phyloP scores from a whole-genome alignment of 306 rosid species.

The Trifolium repens region DNA sequence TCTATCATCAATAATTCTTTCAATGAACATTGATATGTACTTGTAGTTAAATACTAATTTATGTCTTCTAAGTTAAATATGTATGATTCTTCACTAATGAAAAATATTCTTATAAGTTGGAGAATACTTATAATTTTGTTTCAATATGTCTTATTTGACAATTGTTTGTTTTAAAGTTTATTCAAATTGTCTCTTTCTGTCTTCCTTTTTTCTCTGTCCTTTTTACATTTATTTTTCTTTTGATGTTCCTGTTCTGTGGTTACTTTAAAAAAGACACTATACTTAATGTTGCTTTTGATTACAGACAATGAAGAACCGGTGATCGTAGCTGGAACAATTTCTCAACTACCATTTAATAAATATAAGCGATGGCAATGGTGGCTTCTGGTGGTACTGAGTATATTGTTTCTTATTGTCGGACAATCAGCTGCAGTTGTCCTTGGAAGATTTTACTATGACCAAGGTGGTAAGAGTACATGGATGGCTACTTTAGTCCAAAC shows the following conservation, averaged over 20 bases:
- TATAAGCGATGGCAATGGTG: slow-evolving; percentile 88
- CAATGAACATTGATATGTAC: slow-evolving; percentile 1
- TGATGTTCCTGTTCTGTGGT: background rate
- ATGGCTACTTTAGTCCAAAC: slow-evolving; percentile 93
- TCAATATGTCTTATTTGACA: no score
- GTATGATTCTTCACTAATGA: no score
- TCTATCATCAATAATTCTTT: background rate
- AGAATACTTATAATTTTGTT: no score
- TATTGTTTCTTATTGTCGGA: slow-evolving; percentile 68
- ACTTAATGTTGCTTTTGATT: slow-evolving; percentile 17
- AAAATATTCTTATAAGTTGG: no score
- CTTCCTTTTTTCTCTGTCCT: background rate
- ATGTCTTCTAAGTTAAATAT: no score
- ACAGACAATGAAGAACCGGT: slow-evolving; percentile 67
- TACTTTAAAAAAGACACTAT: background rate
- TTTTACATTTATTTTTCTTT: background rate
- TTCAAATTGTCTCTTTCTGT: no score
- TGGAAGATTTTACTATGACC: slow-evolving; percentile 85
- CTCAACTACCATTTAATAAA: slow-evolving; percentile 45
- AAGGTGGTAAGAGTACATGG: slow-evolving; percentile 94
- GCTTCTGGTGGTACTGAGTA: slow-evolving; percentile 68
- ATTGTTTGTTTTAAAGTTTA: no score
- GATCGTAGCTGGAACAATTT: slow-evolving; percentile 43
- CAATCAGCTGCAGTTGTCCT: slow-evolving; percentile 84
- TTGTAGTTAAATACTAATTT: background rate